Evolutionary conservation across 163 green algal species (phyloP).

Genomic region (Prototheca wickerhamii): DNA sequence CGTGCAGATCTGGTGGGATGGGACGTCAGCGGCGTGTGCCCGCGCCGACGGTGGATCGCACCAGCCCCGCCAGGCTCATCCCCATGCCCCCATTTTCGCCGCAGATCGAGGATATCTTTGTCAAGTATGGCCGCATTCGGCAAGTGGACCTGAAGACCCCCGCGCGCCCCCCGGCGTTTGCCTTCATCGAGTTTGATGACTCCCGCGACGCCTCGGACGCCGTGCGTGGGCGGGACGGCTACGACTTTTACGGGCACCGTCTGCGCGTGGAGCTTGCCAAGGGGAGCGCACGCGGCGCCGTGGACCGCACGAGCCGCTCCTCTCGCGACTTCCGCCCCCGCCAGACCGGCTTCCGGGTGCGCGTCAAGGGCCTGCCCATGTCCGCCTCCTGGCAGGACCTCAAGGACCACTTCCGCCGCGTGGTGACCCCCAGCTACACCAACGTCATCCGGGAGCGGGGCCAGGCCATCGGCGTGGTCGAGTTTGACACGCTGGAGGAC

Average conservation of each 20-base stretch:
- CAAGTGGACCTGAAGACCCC: slow-evolving; percentile 82
- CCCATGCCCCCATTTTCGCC: neutral
- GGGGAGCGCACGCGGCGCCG: slow-evolving; percentile 11
- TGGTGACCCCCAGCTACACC: slow-evolving; percentile 44
- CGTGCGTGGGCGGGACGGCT: slow-evolving; percentile 69
- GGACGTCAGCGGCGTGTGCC: too few species aligned
- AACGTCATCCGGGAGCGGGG: slow-evolving; percentile 51
- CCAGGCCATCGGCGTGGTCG: slow-evolving; percentile 56
- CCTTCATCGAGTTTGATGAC: slow-evolving; percentile 86
- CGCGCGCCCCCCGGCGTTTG: slow-evolving; percentile 66
- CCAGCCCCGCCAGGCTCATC: neutral
- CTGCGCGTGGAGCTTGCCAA: slow-evolving; percentile 75
- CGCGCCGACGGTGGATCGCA: neutral
- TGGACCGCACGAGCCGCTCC: slow-evolving; percentile 9
- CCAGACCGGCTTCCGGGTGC: slow-evolving; percentile 43
- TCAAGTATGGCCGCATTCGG: slow-evolving; percentile 43
- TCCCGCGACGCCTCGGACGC: slow-evolving; percentile 81
- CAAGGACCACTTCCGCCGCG: slow-evolving; percentile 83
- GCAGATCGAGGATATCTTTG: slow-evolving; percentile 31
- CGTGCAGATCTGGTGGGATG: too few species aligned
- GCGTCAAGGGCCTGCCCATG: slow-evolving; percentile 70
- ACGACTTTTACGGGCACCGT: slow-evolving; percentile 70
- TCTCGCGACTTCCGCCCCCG: slow-evolving; percentile 9
- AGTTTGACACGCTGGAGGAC: slow-evolving; percentile 72
- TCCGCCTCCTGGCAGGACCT: slow-evolving; percentile 88